phyloP scores from a whole-genome alignment of 768 basidiomycete species.

The Pisolithus sp. region DNA sequence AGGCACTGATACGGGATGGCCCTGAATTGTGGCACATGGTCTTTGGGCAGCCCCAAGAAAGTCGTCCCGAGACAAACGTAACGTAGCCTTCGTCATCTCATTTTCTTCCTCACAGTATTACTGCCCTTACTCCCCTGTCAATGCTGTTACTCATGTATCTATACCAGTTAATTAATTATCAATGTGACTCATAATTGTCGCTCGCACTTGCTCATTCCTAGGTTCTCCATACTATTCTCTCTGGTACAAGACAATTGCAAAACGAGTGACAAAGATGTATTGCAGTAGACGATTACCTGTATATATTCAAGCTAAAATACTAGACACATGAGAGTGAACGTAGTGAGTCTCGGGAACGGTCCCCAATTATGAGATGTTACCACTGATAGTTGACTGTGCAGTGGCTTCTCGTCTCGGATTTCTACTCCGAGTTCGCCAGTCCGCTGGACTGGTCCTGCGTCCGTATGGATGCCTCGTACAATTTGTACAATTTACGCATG shows the following conservation, averaged over 20 bases:
- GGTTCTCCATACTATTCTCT: no score
- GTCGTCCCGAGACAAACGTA: background rate
- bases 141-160: background rate
- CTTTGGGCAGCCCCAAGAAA: slow-evolving; percentile 15
- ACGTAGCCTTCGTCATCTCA: background rate
- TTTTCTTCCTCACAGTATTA: background rate
- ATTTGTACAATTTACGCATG: background rate
- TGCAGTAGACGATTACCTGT: background rate
- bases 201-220: no score
- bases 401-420: background rate
- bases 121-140: background rate
- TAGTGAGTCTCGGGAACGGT: no score
- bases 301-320: no score
- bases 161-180: background rate
- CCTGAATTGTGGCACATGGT: slow-evolving; percentile 66
- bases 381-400: background rate
- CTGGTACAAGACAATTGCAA: no score
- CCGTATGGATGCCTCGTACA: background rate
- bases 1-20: slow-evolving; percentile 74
- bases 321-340: no score
- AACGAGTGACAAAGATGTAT: background rate
- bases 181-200: background rate
- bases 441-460: background rate
- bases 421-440: background rate
- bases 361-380: background rate